Conservation (phyloP, 495 filamentous ascomycete species). For the Lasiosphaeria ovina region DNA sequence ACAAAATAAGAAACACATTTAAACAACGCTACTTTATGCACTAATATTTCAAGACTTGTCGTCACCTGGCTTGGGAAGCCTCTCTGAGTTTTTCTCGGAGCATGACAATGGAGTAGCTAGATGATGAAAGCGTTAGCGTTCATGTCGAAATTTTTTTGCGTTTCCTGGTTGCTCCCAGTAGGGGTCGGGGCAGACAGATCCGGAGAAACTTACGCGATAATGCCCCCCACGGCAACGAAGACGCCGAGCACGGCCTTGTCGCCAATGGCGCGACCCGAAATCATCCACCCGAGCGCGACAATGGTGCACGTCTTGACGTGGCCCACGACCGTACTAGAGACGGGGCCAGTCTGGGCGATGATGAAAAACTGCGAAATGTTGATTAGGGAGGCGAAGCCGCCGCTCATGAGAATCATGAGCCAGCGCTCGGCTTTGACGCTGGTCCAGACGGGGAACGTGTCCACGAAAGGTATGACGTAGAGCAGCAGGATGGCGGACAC, state of each 20-base stretch:
- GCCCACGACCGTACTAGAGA: constrained; percentile 70
- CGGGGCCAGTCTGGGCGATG: constrained; percentile 65
- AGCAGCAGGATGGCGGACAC: constrained; percentile 61
- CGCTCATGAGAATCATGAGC: constrained; percentile 57
- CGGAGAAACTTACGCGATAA: constrained; percentile 42
- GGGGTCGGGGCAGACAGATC: not conserved
- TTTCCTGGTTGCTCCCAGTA: not conserved
- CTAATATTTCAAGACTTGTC: not conserved
- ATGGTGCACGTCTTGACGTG: constrained; percentile 63
- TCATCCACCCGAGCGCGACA: constrained; percentile 56
- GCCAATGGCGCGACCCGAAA: constrained; percentile 48
- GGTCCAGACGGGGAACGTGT: constrained; percentile 57
- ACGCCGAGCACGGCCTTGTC: constrained; percentile 54
- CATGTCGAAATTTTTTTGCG: not conserved
- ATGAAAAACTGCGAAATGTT: constrained; percentile 77
- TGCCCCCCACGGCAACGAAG: constrained; percentile 53
- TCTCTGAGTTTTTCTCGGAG: constrained; percentile 33
- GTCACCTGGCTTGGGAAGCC: constrained; percentile 6
- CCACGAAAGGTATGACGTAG: constrained; percentile 63
- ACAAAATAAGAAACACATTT: constrained; percentile 15
- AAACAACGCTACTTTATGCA: not conserved
- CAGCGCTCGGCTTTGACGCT: constrained; percentile 49
- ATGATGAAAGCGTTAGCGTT: constrained; percentile 8
- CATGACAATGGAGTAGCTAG: constrained; percentile 54
- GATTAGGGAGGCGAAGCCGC: constrained; percentile 63